phyloP scores from a whole-genome alignment of 2,329 filamentous ascomycete genomes.

The Colletotrichum eleusines region DNA sequence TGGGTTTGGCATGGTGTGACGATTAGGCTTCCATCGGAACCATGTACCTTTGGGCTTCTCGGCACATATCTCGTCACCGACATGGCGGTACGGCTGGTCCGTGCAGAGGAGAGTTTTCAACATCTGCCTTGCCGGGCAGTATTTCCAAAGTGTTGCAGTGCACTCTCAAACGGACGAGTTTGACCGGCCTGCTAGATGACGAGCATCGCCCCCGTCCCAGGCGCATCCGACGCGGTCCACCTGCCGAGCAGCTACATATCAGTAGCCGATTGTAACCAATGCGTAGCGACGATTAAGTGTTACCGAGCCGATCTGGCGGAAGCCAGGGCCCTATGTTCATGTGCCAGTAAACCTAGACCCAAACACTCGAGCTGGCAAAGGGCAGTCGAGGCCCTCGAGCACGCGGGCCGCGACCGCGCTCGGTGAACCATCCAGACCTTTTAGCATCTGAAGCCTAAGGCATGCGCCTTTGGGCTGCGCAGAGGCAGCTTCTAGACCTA shows the following conservation, averaged over 20 bases:
- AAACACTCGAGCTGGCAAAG: neutral
- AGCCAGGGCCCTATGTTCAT: neutral
- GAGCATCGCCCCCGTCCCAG: neutral
- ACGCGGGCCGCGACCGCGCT: neutral
- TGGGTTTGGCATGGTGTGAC: neutral
- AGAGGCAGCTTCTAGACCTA: neutral
- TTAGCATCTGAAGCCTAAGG: neutral
- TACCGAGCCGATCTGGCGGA: neutral
- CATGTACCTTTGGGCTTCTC: neutral
- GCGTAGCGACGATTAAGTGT: neutral
- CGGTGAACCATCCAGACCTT: neutral
- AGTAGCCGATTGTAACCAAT: neutral
- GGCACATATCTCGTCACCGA: neutral
- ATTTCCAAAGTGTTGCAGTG: neutral
- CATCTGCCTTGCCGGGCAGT: neutral
- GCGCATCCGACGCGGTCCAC: neutral
- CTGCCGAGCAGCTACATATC: neutral
- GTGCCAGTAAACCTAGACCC: neutral
- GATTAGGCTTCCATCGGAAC: too few species aligned
- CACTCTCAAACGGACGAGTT: neutral
- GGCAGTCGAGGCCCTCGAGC: slow-evolving; percentile 1
- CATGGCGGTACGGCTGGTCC: neutral
- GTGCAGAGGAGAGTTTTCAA: neutral
- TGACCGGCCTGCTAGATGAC: neutral
- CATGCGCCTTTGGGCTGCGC: too few species aligned